These are phyloP conservation scores for Wickerhamiella occidentalis DNA, from an alignment of 805 yeast species.

Conservation along the genomic window DNA sequence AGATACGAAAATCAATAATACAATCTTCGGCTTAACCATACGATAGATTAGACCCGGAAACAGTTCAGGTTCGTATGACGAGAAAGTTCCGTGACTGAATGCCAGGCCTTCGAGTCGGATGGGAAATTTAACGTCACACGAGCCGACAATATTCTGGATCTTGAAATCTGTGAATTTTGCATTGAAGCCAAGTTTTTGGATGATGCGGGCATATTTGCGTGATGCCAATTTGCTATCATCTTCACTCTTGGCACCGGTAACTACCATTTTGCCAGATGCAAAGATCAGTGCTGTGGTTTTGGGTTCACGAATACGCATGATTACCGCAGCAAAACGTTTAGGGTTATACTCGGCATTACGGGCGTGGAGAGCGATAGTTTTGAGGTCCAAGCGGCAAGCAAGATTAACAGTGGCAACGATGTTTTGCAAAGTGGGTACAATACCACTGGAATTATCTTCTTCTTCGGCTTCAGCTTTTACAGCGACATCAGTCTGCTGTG, in stretches of 20 bases:
- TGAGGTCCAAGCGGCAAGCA: conserved; percentile 90
- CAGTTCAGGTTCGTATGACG: conserved; percentile 94
- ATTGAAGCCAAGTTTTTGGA: conserved; percentile 93
- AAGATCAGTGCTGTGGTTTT: conserved; percentile 95
- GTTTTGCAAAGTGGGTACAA: conserved; percentile 82
- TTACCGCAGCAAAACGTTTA: conserved; percentile 93
- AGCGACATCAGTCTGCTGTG: conserved; percentile 9
- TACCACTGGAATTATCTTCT: conserved; percentile 55
- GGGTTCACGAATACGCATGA: conserved; percentile 98
- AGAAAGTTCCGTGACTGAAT: conserved; percentile 96
- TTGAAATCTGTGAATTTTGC: conserved; percentile 97
- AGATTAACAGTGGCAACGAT: conserved; percentile 96
- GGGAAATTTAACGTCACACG: conserved; percentile 97
- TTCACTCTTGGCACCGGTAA: conserved; percentile 97
- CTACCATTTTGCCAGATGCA: conserved; percentile 99
- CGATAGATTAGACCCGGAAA: conserved; percentile 97
- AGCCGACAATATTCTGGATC: conserved; percentile 95
- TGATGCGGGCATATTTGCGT: conserved; percentile 93
- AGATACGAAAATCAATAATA: conserved; percentile 84
- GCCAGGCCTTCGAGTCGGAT: conserved; percentile 95
- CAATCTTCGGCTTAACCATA: conserved; percentile 98
- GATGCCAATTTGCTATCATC: conserved; percentile 98
- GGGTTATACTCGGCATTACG: conserved; percentile 99
- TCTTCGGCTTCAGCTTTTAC: conserved; percentile 20
- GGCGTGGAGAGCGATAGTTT: conserved; percentile 95